A percentile compares a stretch with the other conserved stretches of the same genome.
These are phyloP conservation scores for Arabidopsis arenosa DNA, from an alignment of 345 rosid species.

Conservation along the genomic window DNA sequence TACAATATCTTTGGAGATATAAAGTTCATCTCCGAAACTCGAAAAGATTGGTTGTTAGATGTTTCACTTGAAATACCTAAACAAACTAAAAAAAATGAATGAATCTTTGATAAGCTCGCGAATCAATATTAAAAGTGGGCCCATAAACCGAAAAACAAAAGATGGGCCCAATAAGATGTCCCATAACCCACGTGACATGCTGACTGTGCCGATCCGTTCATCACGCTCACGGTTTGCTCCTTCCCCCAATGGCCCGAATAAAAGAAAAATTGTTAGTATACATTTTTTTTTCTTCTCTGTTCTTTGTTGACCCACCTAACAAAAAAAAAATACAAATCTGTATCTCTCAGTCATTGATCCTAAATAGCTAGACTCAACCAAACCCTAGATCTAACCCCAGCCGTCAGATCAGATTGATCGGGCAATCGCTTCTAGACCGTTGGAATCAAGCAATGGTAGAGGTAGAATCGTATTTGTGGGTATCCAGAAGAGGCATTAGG, in stretches of 20 bases:
- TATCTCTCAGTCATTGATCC: slow-evolving; percentile 17
- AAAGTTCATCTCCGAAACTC: not conserved
- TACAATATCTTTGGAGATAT: not conserved
- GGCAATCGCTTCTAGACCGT: slow-evolving; percentile 43
- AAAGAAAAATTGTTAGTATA: not conserved
- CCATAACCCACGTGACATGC: slow-evolving; percentile 47
- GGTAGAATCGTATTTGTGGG: slow-evolving; percentile 43
- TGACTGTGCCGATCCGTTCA: slow-evolving; percentile 56
- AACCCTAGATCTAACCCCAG: slow-evolving; percentile 45
- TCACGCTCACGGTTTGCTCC: slow-evolving; percentile 39
- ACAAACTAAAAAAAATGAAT: not conserved
- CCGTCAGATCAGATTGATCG: slow-evolving; percentile 49
- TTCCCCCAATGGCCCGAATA: slow-evolving; percentile 27
- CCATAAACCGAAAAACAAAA: slow-evolving; percentile 18
- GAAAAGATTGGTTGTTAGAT: not conserved
- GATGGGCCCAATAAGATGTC: slow-evolving; percentile 41
- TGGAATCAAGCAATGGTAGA: slow-evolving; percentile 46
- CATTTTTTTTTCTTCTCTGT: not conserved
- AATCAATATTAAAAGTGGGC: slow-evolving; percentile 30
- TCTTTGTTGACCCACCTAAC: slow-evolving; percentile 6
- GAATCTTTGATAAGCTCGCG: not conserved
- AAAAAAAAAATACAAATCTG: not conserved
- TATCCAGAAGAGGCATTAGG: slow-evolving; percentile 45
- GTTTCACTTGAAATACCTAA: not conserved
- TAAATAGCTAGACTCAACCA: slow-evolving; percentile 12